These are phyloP conservation scores for Tothia fuscella DNA, from an alignment of 2,329 filamentous ascomycete species.

Conservation along the genomic window DNA sequence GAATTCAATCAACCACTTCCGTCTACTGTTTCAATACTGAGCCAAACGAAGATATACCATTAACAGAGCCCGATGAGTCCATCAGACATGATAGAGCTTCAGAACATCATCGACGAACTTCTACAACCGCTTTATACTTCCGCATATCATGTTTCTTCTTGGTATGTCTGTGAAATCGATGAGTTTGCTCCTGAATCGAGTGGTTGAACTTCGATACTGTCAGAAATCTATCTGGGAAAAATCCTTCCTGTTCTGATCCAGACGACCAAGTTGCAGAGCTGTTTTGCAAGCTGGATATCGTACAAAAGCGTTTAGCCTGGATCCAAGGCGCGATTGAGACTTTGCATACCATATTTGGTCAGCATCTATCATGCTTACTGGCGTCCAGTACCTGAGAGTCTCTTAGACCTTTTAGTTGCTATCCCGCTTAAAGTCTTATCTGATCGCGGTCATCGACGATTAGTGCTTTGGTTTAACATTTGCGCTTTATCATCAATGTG, in stretches of 20 bases:
- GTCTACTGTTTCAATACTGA: no score
- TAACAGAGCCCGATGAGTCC: no score
- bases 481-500: slow-evolving; percentile 8
- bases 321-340: slow-evolving; percentile 37
- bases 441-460: slow-evolving; percentile 1
- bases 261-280: slow-evolving; percentile 37
- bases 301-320: slow-evolving; percentile 41
- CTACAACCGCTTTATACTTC: no score
- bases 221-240: slow-evolving; percentile 29
- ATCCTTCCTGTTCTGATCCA: slow-evolving; percentile 24
- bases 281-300: slow-evolving; percentile 41
- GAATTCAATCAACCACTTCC: no score
- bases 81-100: no score
- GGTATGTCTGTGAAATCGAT: slow-evolving; percentile 23
- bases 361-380: slow-evolving; percentile 8
- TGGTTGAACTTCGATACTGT: slow-evolving; percentile 30
- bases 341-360: slow-evolving; percentile 24
- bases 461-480: slow-evolving; percentile 8
- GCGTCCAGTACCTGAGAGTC: background rate
- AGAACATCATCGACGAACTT: no score
- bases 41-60: no score
- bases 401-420: slow-evolving; percentile 9
- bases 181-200: slow-evolving; percentile 25
- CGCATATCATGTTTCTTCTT: no score
- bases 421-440: slow-evolving; percentile 5